Conservation (phyloP, 495 filamentous ascomycete genomes). For the Annulohypoxylon stygium region DNA sequence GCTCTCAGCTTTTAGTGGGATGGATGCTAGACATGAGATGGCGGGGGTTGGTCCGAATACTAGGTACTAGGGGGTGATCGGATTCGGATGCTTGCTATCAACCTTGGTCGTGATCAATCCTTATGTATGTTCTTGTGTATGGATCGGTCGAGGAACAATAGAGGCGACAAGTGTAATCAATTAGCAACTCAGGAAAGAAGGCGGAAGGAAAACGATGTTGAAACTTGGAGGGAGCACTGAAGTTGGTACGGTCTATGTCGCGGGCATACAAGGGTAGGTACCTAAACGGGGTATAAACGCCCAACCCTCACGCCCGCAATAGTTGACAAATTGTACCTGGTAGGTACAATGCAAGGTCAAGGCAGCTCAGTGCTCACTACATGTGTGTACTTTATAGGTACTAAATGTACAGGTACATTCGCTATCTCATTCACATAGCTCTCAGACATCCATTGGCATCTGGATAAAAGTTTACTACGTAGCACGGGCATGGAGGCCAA, state of each 20-base stretch:
- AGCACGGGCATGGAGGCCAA: background rate
- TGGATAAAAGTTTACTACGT: background rate
- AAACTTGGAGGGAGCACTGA: constrained; percentile 30
- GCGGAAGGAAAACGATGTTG: constrained; percentile 24
- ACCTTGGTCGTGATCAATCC: background rate
- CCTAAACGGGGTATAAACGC: constrained; percentile 23
- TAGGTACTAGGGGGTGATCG: background rate
- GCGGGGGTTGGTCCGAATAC: constrained; percentile 11
- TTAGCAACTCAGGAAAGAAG: constrained; percentile 9
- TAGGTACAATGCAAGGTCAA: constrained; percentile 10
- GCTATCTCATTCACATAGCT: background rate
- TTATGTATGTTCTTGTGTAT: background rate
- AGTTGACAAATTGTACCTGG: constrained; percentile 12
- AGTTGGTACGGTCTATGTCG: constrained; percentile 22
- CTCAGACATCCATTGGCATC: background rate
- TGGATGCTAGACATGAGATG: constrained; percentile 19
- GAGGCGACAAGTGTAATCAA: constrained; percentile 7
- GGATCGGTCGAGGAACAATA: constrained; percentile 1
- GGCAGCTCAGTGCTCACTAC: background rate
- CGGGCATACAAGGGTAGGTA: constrained; percentile 7
- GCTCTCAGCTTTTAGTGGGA: constrained; percentile 18
- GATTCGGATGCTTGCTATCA: background rate
- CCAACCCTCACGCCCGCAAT: constrained; percentile 19
- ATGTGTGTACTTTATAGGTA: background rate
- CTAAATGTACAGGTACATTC: background rate